Base-by-base conservation (phyloP, 2,329 filamentous ascomycete species). In the Penicillium psychrosexuale region DNA sequence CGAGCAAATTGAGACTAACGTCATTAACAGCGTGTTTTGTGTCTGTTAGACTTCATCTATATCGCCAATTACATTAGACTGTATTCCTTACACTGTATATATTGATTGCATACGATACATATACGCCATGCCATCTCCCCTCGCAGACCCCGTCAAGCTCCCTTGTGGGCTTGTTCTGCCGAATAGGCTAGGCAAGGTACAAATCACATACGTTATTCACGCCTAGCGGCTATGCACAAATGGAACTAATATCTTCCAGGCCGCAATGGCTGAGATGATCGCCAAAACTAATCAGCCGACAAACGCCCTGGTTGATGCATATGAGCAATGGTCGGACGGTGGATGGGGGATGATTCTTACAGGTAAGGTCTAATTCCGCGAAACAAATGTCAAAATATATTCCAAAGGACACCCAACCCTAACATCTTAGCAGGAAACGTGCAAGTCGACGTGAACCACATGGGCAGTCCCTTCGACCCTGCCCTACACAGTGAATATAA, bases 101-200 rank as follows among this genome's bases (percentile, higher is more conserved):
- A 19, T 28, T 24, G 13, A 27, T 42, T 28, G 11, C 22, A 44
- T 28, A 46, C 9, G 3, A 13, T 24, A 15, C n/a, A 8, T 15
- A 15, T 47, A 44, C 40, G 38, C 15, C 11, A 68, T 67, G 63
- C 51, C 68, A 38, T 66, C 66, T 9, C 55, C 64, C 27, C 55
- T 78, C 9, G 63, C 67, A 50, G 69, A 78, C 28, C 75, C 80
- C 0, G 63, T 83, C 15, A 80, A 75, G 36, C 73, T 84, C 1
- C 78, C 80, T 57, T 83, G 80, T 64, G 83, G 83, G 1, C 72
- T 86, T 27, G 76, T 73, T 0, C 66, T 85, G 3, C 80, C 80
- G 3, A 85, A 85, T 61, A 78, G 82, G 5, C 73, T 86, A 1
- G 73, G 67, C 46, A 79, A 78, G 67, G 70, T 71, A 54, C 9